Base-by-base conservation (phyloP, 2,329 filamentous ascomycete species). In the Fusarium transvaalense region DNA sequence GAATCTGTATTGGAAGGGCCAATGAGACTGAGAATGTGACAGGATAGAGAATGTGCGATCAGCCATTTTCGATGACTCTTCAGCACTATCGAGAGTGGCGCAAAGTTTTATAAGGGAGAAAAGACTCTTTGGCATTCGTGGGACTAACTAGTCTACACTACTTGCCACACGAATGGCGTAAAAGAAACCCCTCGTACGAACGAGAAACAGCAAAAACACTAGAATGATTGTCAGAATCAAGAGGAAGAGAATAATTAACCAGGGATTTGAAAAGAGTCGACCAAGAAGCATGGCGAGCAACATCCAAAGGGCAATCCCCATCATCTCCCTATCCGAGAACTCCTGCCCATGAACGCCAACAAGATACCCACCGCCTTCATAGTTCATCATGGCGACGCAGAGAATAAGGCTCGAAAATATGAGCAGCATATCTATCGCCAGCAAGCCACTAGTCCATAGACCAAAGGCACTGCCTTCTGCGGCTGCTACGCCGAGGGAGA, bases 381-480 rank as follows among this genome's bases (percentile, higher is more conserved):
- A 72, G 10, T 66, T 72, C 69, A 72, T 72, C 64, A 56, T 54
- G 0, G 64, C 57, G 14, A 72, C 65, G 3, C 64, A 72, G 19
- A 72, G n/a, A 9, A 58, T 39, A 4, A 72, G 64, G 0, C 66
- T 57, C 2, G 57, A 35, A 10, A 72, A 68, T 12, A 72, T 70
- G 25, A 71, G 60, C 0, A 72, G 10, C 6, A 61, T 62, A 21
- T 72, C 69, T 12, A 39, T 13, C 2, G 25, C 51, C 3, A 72
- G 37, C 3, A 71, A 15, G 6, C 27, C 23, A 1, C 57, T 55
- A 2, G 43, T 32, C 4, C 12, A 23, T 6, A 37, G 2, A 10
- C 45, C 34, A 14, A 47, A 48, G 9, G 53, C 34, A 1, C 31
- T 34, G 2, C 38, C 51, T 12, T 39, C 39, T 3, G 46, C 56